phyloP scores from a whole-genome alignment of 768 basidiomycete genomes.

The Cyclocybe aegerita region DNA sequence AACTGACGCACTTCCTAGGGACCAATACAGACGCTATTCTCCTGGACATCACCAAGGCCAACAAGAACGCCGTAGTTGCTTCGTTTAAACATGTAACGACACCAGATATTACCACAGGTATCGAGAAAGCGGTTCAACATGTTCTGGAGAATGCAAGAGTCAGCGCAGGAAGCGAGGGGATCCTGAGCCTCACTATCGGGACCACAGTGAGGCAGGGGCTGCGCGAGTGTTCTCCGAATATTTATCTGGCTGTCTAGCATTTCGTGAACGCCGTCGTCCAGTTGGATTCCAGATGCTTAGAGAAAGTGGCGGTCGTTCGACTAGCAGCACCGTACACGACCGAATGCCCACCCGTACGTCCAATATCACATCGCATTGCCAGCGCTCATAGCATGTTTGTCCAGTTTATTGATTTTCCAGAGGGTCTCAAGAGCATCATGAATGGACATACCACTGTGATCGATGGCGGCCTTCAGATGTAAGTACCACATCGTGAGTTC shows the following conservation, averaged over 20 bases:
- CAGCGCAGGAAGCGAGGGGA: slow-evolving; percentile 26
- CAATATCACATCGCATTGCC: slow-evolving; percentile 28
- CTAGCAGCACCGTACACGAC: slow-evolving; percentile 59
- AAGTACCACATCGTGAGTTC: slow-evolving; percentile 18
- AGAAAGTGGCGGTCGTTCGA: slow-evolving; percentile 63
- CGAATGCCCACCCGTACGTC: slow-evolving; percentile 57
- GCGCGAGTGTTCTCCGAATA: neutral
- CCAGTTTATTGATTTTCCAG: slow-evolving; percentile 36
- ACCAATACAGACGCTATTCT: slow-evolving; percentile 36
- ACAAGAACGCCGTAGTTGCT: slow-evolving; percentile 31
- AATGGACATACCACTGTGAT: slow-evolving; percentile 32
- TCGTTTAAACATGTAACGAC: slow-evolving; percentile 56
- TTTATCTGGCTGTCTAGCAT: slow-evolving; percentile 26
- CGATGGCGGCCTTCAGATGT: slow-evolving; percentile 44
- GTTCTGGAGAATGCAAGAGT: slow-evolving; percentile 40
- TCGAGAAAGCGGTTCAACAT: slow-evolving; percentile 47
- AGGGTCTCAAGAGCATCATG: slow-evolving; percentile 26
- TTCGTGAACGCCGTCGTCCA: slow-evolving; percentile 65
- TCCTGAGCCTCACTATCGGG: slow-evolving; percentile 58
- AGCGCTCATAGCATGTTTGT: slow-evolving; percentile 20
- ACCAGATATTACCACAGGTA: slow-evolving; percentile 55
- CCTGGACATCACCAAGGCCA: slow-evolving; percentile 25
- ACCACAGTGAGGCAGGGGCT: slow-evolving; percentile 42
- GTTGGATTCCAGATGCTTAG: slow-evolving; percentile 48
- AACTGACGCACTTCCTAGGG: slow-evolving; percentile 16